Percentiles rank a stretch among this genome's conserved stretches.
These are phyloP conservation scores for Galerina sulciceps DNA, from an alignment of 768 basidiomycete genomes.

Conservation along the genomic window DNA sequence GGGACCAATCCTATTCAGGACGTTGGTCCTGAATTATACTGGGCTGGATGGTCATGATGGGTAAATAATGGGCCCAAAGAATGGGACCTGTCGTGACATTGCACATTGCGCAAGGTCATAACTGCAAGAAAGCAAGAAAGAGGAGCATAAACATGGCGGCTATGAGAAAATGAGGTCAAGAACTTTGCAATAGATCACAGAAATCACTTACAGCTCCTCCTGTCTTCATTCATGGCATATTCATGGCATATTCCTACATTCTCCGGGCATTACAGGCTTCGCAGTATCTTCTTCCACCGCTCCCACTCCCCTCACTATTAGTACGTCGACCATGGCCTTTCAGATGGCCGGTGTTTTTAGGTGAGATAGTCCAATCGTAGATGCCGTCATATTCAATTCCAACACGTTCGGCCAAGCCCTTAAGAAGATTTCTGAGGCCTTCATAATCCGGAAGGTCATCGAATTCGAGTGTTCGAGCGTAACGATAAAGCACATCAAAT, in stretches of 20 bases:
- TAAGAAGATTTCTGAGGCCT: conserved; percentile 76
- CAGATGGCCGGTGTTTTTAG: conserved; percentile 18
- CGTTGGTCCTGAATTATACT: neutral
- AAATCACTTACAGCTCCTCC: neutral
- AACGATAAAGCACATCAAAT: conserved; percentile 80
- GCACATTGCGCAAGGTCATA: conserved; percentile 7
- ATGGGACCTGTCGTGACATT: conserved; percentile 8
- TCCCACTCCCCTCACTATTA: conserved; percentile 31
- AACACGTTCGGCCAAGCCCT: conserved; percentile 56
- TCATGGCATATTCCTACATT: conserved; percentile 15
- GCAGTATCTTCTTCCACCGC: conserved; percentile 35
- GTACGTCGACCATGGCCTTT: conserved; percentile 24
- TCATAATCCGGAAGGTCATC: conserved; percentile 91
- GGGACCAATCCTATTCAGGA: neutral
- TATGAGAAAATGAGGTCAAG: neutral
- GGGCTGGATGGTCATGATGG: conserved; percentile 4
- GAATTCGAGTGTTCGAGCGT: conserved; percentile 82
- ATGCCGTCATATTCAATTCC: conserved; percentile 59
- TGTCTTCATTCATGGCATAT: neutral
- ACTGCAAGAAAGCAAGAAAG: neutral
- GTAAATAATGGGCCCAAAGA: conserved; percentile 4
- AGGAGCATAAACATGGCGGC: neutral
- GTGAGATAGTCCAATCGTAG: conserved; percentile 44
- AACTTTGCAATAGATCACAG: neutral
- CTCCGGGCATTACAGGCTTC: conserved; percentile 43